Evolutionary conservation across 768 basidiomycete genomes (phyloP).

Genomic region (Collybiopsis confluens): DNA sequence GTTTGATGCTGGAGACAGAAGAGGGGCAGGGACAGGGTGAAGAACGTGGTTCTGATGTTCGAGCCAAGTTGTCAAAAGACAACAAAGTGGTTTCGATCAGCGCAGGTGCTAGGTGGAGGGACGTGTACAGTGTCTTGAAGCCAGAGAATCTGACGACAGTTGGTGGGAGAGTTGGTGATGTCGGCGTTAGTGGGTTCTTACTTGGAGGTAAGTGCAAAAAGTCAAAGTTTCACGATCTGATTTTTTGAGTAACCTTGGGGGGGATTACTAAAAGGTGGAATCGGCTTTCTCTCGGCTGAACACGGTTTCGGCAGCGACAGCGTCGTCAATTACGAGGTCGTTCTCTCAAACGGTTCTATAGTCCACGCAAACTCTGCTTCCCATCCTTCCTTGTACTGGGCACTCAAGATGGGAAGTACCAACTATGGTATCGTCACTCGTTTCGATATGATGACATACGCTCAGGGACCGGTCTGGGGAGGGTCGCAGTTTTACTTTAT

Average conservation of each 20-base stretch:
- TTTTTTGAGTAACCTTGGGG: neutral
- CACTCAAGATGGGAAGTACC: conserved; percentile 17
- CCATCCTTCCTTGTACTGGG: conserved; percentile 15
- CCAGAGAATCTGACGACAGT: conserved; percentile 3
- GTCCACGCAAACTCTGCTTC: conserved; percentile 9
- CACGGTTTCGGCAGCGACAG: conserved; percentile 17
- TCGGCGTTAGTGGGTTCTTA: conserved; percentile 8
- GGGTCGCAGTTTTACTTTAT: conserved; percentile 13
- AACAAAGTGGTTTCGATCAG: neutral
- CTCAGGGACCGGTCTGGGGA: conserved; percentile 14
- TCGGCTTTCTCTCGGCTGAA: conserved; percentile 14
- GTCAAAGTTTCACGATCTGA: neutral
- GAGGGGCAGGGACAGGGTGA: neutral
- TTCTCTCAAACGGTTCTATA: conserved; percentile 14
- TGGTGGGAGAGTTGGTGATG: conserved; percentile 2
- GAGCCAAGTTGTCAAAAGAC: neutral
- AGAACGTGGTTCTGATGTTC: neutral
- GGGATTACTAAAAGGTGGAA: conserved; percentile 12
- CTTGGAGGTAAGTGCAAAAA: conserved; percentile 11
- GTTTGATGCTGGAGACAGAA: neutral
- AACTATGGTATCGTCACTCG: conserved; percentile 20
- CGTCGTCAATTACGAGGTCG: conserved; percentile 16
- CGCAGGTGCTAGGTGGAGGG: conserved; percentile 3
- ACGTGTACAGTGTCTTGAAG: conserved; percentile 4
- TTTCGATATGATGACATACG: conserved; percentile 17